Base-by-base conservation (phyloP, 441 rosid species). In the Gossypium davidsonii region DNA sequence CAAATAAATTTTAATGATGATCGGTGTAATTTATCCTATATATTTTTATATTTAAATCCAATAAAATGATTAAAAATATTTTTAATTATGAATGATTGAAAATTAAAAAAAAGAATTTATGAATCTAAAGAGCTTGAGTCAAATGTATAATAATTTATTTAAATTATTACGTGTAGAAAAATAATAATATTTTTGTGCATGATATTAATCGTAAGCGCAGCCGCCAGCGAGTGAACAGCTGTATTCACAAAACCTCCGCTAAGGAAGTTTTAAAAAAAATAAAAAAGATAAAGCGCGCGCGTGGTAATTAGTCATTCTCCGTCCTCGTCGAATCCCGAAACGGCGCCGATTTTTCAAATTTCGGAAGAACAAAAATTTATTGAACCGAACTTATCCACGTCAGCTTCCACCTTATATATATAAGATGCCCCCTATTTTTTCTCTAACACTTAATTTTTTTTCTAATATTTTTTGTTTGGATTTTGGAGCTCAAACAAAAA, bases 261-360 rank as follows among this genome's bases (percentile, higher is more conserved):
- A 55, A 20, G 21, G 18, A 20, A 2, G 11, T 17, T 1, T 7
- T 0, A 53, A 0, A 0, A 2, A 7, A 0, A 21, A 1, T 2
- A 2, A 1, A 55, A 20, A 4, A 56, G n/a, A 51, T 4, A 11
- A 21, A 56, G 28, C 20, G 59, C 6, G 15, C 34, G 7, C 3
- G 15, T 57, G 34, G 7, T 25, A 11, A 55, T 55, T 0, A 57
- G 62, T 57, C n/a, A 9, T 44, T 5, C 37, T 12, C 21, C 62
- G 3, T 62, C 26, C 18, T 12, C 34, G 61, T 34, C 0, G n/a
- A 34, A 62, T 3, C 6, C 25, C 34, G 37, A 66, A 66, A 71
- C 75, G 58, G 73, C 78, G 81, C 73, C 81, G 78, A 42, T 65
- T 75, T 71, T 57, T 49, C 15, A 66, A 78, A 78, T 46, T 17